Evolutionary conservation across 352 stramenopile species (phyloP), one percentile per base, ranked within the genome.

Genomic region (Elongisporangium undulatum): DNA sequence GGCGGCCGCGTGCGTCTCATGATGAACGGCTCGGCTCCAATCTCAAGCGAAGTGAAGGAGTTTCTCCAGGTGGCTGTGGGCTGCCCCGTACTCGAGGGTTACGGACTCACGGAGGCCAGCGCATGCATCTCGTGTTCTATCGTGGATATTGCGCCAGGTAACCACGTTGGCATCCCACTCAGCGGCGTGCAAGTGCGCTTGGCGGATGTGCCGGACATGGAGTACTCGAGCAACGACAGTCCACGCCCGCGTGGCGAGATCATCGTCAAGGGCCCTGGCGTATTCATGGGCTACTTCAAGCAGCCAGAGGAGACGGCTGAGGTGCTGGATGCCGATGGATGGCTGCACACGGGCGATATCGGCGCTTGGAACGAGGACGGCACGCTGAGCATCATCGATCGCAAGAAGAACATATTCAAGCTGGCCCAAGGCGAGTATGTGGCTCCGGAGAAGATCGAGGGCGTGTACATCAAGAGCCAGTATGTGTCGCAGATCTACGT

Each of bases 311-410:
- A 93, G 26, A 99, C 96, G 0, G 71, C 72, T 8, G 88, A 98
- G 63, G 86, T 82, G 2, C 81, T 99, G 20, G 89, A 97, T 56
- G 75, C 70, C 8, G 91, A 94, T n/a, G 96, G 95, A 16, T 99
- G 90, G 87, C 97, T 99, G 59, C 91, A 98, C 71, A 99, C 96
- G 3, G 97, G 97, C 20, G 97, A 99, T 75, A 97, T 99, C 53
- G 97, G 92, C 50, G 75, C 80, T 19, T 97, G 98, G 75, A 98
- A 98, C 66, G 67, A 80, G 1, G 79, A 98, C 69, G 91, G 92
- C 51, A 95, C 82, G 55, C 69, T 98, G 38, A 72, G 83, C 52
- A 97, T 98, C 59, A 82, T 96, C 21, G 88, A 96, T 64, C 82
- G 88, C 59, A 95, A 94, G 78, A 96, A 97, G 75, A 96, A 96